phyloP scores from a whole-genome alignment of 371 early-diverging fungal genomes.

The Haplosporangium sp. region DNA sequence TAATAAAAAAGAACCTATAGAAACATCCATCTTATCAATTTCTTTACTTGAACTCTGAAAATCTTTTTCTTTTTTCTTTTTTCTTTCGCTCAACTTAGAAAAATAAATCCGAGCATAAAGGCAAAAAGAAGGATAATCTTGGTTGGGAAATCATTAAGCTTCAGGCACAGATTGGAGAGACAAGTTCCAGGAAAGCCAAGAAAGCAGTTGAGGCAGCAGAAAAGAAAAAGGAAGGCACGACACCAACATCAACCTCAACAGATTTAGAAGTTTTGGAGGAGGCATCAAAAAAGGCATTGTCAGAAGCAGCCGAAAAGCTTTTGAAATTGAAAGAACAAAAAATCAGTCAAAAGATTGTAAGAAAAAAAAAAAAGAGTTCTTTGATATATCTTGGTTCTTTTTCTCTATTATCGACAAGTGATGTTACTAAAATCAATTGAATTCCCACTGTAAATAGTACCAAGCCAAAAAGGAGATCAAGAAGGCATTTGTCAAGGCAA shows the following conservation, averaged over 20 bases:
- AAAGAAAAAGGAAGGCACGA: conserved; percentile 20
- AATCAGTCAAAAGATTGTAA: conserved; percentile 57
- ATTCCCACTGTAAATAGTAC: conserved; percentile 12
- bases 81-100: not conserved
- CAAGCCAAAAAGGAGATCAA: conserved; percentile 51
- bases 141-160: conserved; percentile 53
- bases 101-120: conserved; percentile 17
- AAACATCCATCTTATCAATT: too few species aligned
- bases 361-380: not conserved
- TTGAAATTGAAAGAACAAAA: conserved; percentile 57
- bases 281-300: conserved; percentile 18
- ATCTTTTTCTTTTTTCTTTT: not conserved
- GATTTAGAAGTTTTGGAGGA: conserved; percentile 25
- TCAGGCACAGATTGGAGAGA: conserved; percentile 60
- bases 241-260: not conserved
- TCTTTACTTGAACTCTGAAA: not conserved
- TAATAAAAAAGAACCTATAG: too few species aligned
- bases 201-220: conserved; percentile 39
- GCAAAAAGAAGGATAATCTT: conserved; percentile 46
- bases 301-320: conserved; percentile 27
- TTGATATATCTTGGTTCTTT: not conserved
- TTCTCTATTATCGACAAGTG: too few species aligned
- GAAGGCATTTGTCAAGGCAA: conserved; percentile 45
- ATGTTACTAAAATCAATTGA: too few species aligned
- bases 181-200: conserved; percentile 47